A percentile compares a stretch with the other conserved stretches of the same genome.
These are phyloP conservation scores for Benincasa hispida DNA, from an alignment of 306 rosid species.

Conservation along the genomic window DNA sequence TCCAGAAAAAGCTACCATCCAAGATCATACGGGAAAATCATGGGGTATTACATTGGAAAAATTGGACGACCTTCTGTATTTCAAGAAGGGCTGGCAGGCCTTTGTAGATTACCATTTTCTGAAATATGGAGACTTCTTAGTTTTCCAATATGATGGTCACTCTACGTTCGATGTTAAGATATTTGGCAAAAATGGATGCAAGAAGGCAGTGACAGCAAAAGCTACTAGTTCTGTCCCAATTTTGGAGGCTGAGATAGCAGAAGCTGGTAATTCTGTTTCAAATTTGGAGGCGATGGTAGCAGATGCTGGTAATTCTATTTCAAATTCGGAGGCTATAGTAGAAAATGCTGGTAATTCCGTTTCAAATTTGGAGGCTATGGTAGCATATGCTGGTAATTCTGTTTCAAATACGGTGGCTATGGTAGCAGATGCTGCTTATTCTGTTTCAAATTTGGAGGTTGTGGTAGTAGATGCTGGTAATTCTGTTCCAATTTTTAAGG, in stretches of 20 bases:
- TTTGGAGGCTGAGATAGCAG: background rate
- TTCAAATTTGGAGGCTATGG: background rate
- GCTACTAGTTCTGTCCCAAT: background rate
- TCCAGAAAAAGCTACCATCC: constrained; percentile 7
- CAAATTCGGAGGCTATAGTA: background rate
- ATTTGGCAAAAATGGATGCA: constrained; percentile 6
- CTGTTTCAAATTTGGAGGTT: background rate
- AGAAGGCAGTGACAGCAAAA: background rate
- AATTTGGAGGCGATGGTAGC: background rate
- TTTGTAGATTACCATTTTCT: constrained; percentile 13
- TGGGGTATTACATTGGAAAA: constrained; percentile 16
- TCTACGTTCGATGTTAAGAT: constrained; percentile 9
- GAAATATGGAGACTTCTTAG: constrained; percentile 9
- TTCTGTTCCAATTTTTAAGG: background rate
- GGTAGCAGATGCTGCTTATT: background rate
- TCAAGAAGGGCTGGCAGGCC: constrained; percentile 13
- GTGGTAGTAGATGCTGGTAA: background rate
- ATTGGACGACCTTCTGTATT: background rate
- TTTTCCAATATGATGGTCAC: constrained; percentile 14
- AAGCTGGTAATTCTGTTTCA: background rate
- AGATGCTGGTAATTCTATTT: background rate
- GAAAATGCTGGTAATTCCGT: background rate
- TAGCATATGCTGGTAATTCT: background rate
- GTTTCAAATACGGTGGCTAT: background rate
- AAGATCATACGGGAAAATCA: constrained; percentile 10